Conservation (phyloP, 75 land plant species). For the Pinus tabuliformis region DNA sequence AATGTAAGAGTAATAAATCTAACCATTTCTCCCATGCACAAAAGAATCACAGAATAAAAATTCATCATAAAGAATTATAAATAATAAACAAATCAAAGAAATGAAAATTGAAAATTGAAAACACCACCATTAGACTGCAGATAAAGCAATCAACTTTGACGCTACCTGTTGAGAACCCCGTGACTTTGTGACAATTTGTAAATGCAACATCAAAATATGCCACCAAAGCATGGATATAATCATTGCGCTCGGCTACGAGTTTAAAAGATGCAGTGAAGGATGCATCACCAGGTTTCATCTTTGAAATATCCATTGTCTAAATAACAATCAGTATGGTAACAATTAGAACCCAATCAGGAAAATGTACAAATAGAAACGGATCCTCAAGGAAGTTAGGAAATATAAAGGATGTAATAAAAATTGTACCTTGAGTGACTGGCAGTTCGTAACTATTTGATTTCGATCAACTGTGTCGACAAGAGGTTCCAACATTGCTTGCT, state of each 20-base stretch:
- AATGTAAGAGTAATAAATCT: background rate
- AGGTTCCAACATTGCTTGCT: slow-evolving; percentile 94
- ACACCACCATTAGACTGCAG: background rate
- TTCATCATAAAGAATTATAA: background rate
- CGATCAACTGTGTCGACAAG: slow-evolving; percentile 94
- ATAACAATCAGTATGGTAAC: slow-evolving; percentile 12
- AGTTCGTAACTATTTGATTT: slow-evolving; percentile 92
- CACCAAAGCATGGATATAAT: slow-evolving; percentile 94
- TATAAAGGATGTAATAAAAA: background rate
- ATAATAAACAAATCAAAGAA: too few relatives aligned
- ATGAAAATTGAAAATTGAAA: background rate
- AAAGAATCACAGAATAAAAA: background rate
- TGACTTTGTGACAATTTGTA: slow-evolving; percentile 90
- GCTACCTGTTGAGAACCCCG: slow-evolving; percentile 94
- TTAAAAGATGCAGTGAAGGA: slow-evolving; percentile 96
- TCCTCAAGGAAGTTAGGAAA: background rate
- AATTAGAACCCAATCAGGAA: background rate
- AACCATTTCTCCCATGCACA: background rate
- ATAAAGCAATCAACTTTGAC: background rate
- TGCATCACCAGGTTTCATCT: slow-evolving; percentile 92
- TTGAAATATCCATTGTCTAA: slow-evolving; percentile 96
- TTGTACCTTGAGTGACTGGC: slow-evolving; percentile 77
- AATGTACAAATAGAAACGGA: background rate
- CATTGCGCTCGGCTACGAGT: slow-evolving; percentile 87
- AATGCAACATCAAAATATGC: slow-evolving; percentile 98